These are phyloP conservation scores for Nannizziopsis barbatae DNA, from an alignment of 2,329 filamentous ascomycete genomes.

Conservation along the genomic window DNA sequence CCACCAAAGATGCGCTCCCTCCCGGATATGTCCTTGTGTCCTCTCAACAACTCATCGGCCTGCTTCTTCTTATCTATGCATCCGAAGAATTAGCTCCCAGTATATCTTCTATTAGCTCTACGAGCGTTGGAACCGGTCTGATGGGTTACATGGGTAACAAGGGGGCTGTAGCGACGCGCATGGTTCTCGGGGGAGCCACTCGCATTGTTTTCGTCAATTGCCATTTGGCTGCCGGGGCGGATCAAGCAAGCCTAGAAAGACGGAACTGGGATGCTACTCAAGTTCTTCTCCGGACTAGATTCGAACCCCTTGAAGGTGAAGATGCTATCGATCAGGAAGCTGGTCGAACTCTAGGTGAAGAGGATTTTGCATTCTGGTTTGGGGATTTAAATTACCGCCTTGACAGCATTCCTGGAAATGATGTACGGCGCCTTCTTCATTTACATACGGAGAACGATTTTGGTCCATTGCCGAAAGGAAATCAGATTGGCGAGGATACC, in stretches of 20 bases:
- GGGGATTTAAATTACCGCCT: constrained; percentile 93
- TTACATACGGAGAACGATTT: constrained; percentile 45
- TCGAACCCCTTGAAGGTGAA: constrained; percentile 60
- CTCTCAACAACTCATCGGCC: constrained; percentile 73
- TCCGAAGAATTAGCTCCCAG: constrained; percentile 62
- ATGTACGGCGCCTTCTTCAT: constrained; percentile 73
- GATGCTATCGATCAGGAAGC: constrained; percentile 45
- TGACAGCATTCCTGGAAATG: constrained; percentile 75
- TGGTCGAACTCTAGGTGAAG: constrained; percentile 62
- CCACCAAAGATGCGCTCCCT: constrained; percentile 63
- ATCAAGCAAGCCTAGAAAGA: constrained; percentile 64
- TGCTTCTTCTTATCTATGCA: constrained; percentile 76
- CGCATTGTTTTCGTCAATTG: constrained; percentile 81
- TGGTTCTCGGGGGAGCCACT: constrained; percentile 83
- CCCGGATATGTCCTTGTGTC: constrained; percentile 63
- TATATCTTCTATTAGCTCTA: constrained; percentile 70
- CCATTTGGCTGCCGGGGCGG: constrained; percentile 78
- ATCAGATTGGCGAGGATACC: constrained; percentile 6
- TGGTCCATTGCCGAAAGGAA: constrained; percentile 12
- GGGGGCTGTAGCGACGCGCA: constrained; percentile 68
- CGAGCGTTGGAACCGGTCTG: constrained; percentile 75
- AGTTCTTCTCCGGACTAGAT: constrained; percentile 63
- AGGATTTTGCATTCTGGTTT: constrained; percentile 93
- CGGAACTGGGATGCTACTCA: constrained; percentile 84
- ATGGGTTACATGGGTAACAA: constrained; percentile 96